Base-by-base conservation (phyloP, 228 moss, liverwort and hornwort genomes). In the Sphagnum fallax region DNA sequence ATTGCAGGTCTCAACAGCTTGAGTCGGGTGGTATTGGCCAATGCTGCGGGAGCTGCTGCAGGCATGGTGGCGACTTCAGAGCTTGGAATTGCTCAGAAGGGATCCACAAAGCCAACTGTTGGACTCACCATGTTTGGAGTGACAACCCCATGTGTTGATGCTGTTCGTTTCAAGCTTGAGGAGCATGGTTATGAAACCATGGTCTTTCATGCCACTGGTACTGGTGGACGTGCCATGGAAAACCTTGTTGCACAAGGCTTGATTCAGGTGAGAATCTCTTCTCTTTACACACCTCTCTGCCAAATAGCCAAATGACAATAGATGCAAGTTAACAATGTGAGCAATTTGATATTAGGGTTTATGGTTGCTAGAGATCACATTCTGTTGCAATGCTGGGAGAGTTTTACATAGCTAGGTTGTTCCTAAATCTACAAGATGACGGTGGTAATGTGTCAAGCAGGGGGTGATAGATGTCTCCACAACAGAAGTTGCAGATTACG, bases 81-180 rank as follows among this genome's bases (percentile, higher is more conserved):
- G 64, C 71, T 76, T 77, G 82, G 70, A 53, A 74, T 82, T 66
- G 79, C 77, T 71, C 82, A 88, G 15, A 77, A 75, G 18, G 81
- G 75, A 60, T 32, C 16, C 15, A 68, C 62, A 32, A 91, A 84
- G 70, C 75, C 88, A 13, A 89, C 92, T 53, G 91, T 96, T 62
- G 96, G 93, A 67, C 79, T 96, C 61, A 96, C 96, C 57, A 96
- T 96, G 96, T 96, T 96, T 71, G 96, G 96, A 49, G 86, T 96
- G 68, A 96, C 96, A 70, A 96, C 96, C 66, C 88, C 96, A 52
- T 96, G 96, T 74, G 69, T 93, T 69, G 87, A 85, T 75, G 91
- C 84, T 68, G 89, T 91, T 32, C 91, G 93, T 66, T 78, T 80
- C 49, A 82, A 87, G 68, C 84, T 96, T 75, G 79, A 77, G 63